These are phyloP conservation scores for Boletus barrowsii DNA, from an alignment of 768 basidiomycete genomes.

Conservation along the genomic window DNA sequence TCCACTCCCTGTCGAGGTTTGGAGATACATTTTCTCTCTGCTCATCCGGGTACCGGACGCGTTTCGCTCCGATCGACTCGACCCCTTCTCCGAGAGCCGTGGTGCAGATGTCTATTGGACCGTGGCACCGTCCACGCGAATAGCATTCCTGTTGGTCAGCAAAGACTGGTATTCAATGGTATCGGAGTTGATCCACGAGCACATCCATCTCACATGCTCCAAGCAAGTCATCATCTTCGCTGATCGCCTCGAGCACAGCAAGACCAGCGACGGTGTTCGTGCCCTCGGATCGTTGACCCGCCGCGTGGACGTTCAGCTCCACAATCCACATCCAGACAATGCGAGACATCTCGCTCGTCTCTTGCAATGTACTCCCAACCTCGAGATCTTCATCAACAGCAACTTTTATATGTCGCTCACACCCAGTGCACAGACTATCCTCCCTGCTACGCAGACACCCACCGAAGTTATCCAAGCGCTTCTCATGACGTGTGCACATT, in stretches of 20 bases:
- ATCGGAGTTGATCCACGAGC: conserved; percentile 39
- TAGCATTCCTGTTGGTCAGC: conserved; percentile 35
- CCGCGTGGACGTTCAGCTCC: conserved; percentile 42
- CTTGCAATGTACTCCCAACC: conserved; percentile 41
- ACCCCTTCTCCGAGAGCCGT: conserved; percentile 38
- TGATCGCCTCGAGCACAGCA: conserved; percentile 34
- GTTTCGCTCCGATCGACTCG: conserved; percentile 33
- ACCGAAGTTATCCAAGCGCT: conserved; percentile 35
- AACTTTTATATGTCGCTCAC: conserved; percentile 32
- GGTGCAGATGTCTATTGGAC: conserved; percentile 32
- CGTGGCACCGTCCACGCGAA: conserved; percentile 29
- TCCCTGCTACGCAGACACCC: conserved; percentile 27
- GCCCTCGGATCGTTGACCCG: conserved; percentile 39
- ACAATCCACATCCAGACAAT: conserved; percentile 26
- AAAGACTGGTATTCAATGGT: conserved; percentile 37
- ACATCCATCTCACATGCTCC: conserved; percentile 37
- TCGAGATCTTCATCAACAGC: conserved; percentile 42
- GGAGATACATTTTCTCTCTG: conserved; percentile 38
- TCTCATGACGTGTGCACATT: conserved; percentile 28
- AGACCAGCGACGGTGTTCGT: conserved; percentile 15
- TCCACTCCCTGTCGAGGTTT: conserved; percentile 37
- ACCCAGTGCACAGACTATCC: conserved; percentile 16
- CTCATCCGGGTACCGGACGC: conserved; percentile 35
- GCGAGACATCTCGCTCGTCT: conserved; percentile 33
- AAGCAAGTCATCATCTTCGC: conserved; percentile 35